Base-by-base conservation (phyloP, 2,329 filamentous ascomycete genomes). In the Fusarium stilboides region DNA sequence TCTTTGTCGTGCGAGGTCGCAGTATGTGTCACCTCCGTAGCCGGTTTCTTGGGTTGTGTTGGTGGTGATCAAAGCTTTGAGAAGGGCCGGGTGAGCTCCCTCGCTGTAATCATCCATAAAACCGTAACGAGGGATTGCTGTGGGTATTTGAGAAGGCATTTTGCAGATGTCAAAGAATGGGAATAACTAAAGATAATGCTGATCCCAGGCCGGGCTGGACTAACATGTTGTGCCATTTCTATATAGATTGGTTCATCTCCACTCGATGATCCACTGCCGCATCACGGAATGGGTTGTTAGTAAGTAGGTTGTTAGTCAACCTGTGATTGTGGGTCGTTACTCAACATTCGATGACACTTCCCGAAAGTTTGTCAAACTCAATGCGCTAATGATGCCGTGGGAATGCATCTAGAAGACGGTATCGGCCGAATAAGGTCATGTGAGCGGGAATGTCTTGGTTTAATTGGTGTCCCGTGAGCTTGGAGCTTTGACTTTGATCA, bases 81-180 rank as follows among this genome's bases (percentile, higher is more conserved):
- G 79, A 5, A 86, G 75, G n/a, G 79, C 77, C 7, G 84, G 84
- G 62, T 86, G 84, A 0, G 83, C 84, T 36, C 84, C 84, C 61
- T 86, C 84, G 72, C 82, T 84, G 70, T 86, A 86, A 65, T 86
- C 84, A 67, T 86, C 84, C 46, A 83, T 77, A 57, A 86, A 83
- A 72, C 82, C 84, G 69, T 85, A 86, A 28, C 69, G 74, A 6
- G 60, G 56, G 26, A 65, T 70, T 6, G 53, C n/a, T 13, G 63
- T 28, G 9, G 61, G 33, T 43, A 71, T 62, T 42, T 71, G 58
- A 3, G 70, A 66, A 2, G 72, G 69, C 72, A 74, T 74, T 54
- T 47, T 65, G 43, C 10, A 13, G 7, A 37, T 37, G 10, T 13
- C 9, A 31, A 12, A 20, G 22, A 40, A 10, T 14, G 43, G 24